These are phyloP conservation scores for Eutrema japonicum DNA, from an alignment of 345 rosid species.

Conservation along the genomic window DNA sequence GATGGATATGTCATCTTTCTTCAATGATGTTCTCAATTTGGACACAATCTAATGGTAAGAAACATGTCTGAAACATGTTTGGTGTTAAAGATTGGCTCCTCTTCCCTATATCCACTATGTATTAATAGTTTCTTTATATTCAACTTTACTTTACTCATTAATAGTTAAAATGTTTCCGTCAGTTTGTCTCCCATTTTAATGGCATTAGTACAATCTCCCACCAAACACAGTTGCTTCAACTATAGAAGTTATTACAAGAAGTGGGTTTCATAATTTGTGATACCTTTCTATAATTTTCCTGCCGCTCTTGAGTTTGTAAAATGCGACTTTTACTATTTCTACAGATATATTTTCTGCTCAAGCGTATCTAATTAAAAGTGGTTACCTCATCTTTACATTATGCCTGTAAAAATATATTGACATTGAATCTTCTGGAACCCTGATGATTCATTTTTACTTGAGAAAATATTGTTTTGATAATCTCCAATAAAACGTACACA, in stretches of 20 bases:
- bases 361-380: conserved; percentile 8
- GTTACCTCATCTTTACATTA: not conserved
- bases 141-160: conserved; percentile 38
- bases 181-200: conserved; percentile 44
- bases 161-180: conserved; percentile 36
- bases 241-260: conserved; percentile 29
- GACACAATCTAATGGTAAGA: conserved; percentile 42
- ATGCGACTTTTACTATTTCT: conserved; percentile 27
- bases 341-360: conserved; percentile 2
- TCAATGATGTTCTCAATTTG: conserved; percentile 40
- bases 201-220: conserved; percentile 42
- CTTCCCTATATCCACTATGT: conserved; percentile 35
- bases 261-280: conserved; percentile 42
- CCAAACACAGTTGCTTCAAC: conserved; percentile 43
- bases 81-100: conserved; percentile 41
- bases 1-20: conserved; percentile 16
- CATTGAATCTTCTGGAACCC: not conserved
- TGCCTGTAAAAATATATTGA: not conserved
- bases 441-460: not conserved
- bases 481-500: not conserved
- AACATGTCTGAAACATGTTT: conserved; percentile 48
- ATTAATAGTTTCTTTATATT: conserved; percentile 35
- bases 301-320: conserved; percentile 34
- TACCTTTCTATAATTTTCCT: conserved; percentile 35
- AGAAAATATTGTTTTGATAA: not conserved